Evolutionary conservation across 2,329 filamentous ascomycete species (phyloP), one percentile per base, ranked within the genome.

Genomic region (Thermomyces lanuginosus): DNA sequence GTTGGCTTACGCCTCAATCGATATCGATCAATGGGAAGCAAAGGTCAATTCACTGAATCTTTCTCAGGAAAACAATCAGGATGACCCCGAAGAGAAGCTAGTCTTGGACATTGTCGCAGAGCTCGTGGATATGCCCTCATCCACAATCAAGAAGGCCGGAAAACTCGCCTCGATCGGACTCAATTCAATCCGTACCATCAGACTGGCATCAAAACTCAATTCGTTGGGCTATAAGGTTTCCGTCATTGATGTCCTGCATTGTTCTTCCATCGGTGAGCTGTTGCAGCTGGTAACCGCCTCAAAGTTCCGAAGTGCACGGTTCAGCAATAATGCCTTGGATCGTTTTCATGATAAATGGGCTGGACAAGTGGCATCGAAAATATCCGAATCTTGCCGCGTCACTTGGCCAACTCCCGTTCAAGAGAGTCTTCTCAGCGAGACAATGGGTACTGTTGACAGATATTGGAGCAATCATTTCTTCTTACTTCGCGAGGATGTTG

Each of bases 401-500:
- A 25, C 48, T 6, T 45, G 43, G 1, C 38, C 49, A 7, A 49
- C 50, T 4, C 44, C 50, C 1, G 38, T 56, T 8, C 53, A 56
- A 29, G 53, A 56, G 26, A 49, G 50, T 15, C 36, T 56, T 12
- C 36, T 56, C 5, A 47, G 46, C 16, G 54, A 58, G 39, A 55
- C 50, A 1, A 49, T 56, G 46, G 37, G 46, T 4, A 48, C 44
- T 10, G 39, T 43, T 4, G 39, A 45, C 13, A 43, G 50, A 23
- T 56, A 58, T 33, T 57, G 53, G 53, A 50, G 49, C 16, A 51
- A 55, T 24, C 47, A 48, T 8, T 42, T 55, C 16, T 53, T 56
- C 27, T 36, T 40, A 6, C 39, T 56, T 10, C 36, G 40, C 12
- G 24, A 24, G 1, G 18, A 31, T 1, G 34, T 54, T 3, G 46